Conservation (phyloP, 805 yeast species). For the Cyberlindnera sargentensis region DNA sequence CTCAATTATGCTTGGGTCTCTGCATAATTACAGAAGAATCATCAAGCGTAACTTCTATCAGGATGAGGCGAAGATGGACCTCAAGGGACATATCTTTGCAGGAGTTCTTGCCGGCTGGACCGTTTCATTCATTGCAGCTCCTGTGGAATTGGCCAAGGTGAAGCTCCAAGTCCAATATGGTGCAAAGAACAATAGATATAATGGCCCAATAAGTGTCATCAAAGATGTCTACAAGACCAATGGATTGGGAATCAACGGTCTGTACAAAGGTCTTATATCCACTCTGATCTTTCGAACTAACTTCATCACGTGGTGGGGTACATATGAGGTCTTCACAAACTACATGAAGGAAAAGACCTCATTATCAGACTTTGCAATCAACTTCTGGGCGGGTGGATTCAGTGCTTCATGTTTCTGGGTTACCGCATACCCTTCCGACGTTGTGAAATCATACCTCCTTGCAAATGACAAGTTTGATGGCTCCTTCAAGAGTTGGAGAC, state of each 20-base stretch:
- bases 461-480: constrained; percentile 73
- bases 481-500: constrained; percentile 60
- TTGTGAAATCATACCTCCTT: constrained; percentile 78
- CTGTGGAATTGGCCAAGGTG: constrained; percentile 85
- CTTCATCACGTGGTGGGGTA: constrained; percentile 92
- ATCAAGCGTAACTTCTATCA: constrained; percentile 57
- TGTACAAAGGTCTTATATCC: constrained; percentile 76
- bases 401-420: constrained; percentile 86
- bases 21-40: constrained; percentile 67
- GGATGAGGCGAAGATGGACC: constrained; percentile 57
- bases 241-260: constrained; percentile 54
- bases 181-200: constrained; percentile 54
- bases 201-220: constrained; percentile 78
- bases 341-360: constrained; percentile 59
- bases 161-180: constrained; percentile 87
- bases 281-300: constrained; percentile 85
- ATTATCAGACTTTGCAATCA: constrained; percentile 61
- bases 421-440: constrained; percentile 84
- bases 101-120: constrained; percentile 83
- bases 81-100: constrained; percentile 68
- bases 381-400: constrained; percentile 90
- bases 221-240: constrained; percentile 46
- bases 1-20: constrained; percentile 80
- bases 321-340: constrained; percentile 72
- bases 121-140: constrained; percentile 93